Evolutionary conservation across 169 alveolate genomes (phyloP).

Genomic region (Perkinsus olseni): DNA sequence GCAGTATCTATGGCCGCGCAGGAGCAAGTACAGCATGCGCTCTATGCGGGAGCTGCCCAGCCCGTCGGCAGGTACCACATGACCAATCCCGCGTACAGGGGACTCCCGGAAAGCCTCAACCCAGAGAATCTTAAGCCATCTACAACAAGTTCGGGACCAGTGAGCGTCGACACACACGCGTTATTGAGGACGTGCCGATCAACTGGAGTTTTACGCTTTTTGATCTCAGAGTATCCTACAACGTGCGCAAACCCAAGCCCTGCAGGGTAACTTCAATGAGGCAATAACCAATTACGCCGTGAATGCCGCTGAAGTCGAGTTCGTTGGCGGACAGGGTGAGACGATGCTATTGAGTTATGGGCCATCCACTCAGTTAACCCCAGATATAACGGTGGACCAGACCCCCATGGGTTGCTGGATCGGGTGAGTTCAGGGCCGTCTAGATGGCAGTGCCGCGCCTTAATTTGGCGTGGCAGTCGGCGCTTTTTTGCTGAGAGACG

Average conservation of each 20-base stretch:
- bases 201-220: neutral
- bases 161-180: neutral
- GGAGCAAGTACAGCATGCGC: neutral
- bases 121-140: neutral
- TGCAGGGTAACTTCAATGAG: neutral
- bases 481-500: too few relatives aligned
- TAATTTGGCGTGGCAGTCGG: too few relatives aligned
- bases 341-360: too few relatives aligned
- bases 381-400: too few relatives aligned
- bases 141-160: neutral
- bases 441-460: too few relatives aligned
- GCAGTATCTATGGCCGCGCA: neutral
- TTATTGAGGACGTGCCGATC: too few relatives aligned
- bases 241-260: neutral
- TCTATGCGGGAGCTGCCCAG: neutral
- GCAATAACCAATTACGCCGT: neutral
- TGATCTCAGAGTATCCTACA: neutral
- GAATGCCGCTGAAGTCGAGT: neutral
- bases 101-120: neutral
- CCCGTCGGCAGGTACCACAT: neutral
- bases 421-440: too few relatives aligned
- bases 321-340: neutral
- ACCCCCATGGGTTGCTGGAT: too few relatives aligned
- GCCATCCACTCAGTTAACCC: too few relatives aligned
- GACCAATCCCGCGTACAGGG: neutral